A percentile compares a stretch with the other conserved stretches of the same genome.
phyloP scores from a whole-genome alignment of 345 rosid genomes.

The Salix koriyanagi region DNA sequence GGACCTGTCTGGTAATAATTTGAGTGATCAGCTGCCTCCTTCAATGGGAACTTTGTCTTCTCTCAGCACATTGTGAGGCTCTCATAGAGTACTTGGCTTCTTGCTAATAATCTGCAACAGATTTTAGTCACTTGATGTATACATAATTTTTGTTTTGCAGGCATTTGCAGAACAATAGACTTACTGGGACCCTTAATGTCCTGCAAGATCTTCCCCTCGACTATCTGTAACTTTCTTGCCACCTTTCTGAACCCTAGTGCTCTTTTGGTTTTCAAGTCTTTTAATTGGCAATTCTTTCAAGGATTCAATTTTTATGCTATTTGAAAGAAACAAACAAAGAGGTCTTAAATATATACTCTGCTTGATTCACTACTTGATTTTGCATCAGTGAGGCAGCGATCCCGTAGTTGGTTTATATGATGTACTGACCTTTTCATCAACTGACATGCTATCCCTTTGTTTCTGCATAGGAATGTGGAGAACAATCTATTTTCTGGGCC shows the following conservation, averaged over 20 bases:
- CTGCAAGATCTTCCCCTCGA: slow-evolving; percentile 66
- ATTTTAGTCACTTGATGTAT: background rate
- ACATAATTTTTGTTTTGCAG: slow-evolving; percentile 33
- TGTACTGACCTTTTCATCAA: background rate
- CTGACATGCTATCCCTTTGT: slow-evolving; percentile 17
- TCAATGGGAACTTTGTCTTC: slow-evolving; percentile 64
- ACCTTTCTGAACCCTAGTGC: background rate
- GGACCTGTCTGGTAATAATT: slow-evolving; percentile 71
- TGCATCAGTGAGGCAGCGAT: background rate
- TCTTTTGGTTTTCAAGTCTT: slow-evolving; percentile 1
- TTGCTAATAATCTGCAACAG: background rate
- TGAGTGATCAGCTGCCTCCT: slow-evolving; percentile 67
- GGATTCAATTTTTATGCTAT: background rate
- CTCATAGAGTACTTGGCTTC: background rate
- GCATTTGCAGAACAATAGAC: slow-evolving; percentile 75
- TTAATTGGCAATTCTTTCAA: background rate
- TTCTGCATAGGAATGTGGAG: slow-evolving; percentile 60
- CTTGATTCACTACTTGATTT: background rate
- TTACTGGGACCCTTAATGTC: slow-evolving; percentile 67
- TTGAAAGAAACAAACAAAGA: background rate
- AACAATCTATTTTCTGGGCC: slow-evolving; percentile 87
- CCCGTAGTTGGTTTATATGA: background rate
- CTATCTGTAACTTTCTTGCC: slow-evolving; percentile 49
- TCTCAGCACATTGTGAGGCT: slow-evolving; percentile 68
- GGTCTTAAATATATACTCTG: background rate